Evolutionary conservation across 345 rosid species (phyloP).

Genomic region (Linum tenue): DNA sequence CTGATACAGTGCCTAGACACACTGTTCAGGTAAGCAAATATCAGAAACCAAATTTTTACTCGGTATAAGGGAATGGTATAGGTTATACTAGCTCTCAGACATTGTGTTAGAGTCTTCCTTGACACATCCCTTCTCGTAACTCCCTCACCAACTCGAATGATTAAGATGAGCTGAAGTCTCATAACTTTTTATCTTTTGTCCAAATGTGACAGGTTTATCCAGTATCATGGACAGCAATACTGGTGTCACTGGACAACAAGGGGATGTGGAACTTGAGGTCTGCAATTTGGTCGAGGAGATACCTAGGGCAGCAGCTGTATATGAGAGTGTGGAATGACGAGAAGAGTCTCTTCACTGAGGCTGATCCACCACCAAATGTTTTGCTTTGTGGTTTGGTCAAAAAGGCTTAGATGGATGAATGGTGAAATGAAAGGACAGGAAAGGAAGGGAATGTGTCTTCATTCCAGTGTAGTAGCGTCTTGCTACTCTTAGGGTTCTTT

Average conservation of each 20-base stretch:
- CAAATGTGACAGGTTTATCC: constrained; percentile 46
- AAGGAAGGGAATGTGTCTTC: too few relatives aligned
- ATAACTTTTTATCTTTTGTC: too few relatives aligned
- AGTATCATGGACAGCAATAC: constrained; percentile 52
- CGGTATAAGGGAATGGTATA: too few relatives aligned
- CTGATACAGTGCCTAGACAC: constrained; percentile 49
- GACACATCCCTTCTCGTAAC: too few relatives aligned
- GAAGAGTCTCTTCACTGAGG: constrained; percentile 27
- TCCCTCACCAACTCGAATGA: too few relatives aligned
- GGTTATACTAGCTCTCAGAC: too few relatives aligned
- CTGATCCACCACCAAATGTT: constrained; percentile 26
- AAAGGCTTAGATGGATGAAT: not conserved
- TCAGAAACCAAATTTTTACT: too few relatives aligned
- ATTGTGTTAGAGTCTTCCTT: too few relatives aligned
- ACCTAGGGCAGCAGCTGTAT: constrained; percentile 69
- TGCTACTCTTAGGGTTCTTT: too few relatives aligned
- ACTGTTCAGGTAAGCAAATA: constrained; percentile 47
- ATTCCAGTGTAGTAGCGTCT: too few relatives aligned
- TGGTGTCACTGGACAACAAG: constrained; percentile 77
- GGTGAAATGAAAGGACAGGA: too few relatives aligned
- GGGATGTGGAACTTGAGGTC: constrained; percentile 95
- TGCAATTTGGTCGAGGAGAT: constrained; percentile 53
- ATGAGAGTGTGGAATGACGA: constrained; percentile 64
- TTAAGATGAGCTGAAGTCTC: too few relatives aligned
- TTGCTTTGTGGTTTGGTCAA: constrained; percentile 37